Conservation (phyloP, 2,329 filamentous ascomycete species). For the Arachnomyces sp. region DNA sequence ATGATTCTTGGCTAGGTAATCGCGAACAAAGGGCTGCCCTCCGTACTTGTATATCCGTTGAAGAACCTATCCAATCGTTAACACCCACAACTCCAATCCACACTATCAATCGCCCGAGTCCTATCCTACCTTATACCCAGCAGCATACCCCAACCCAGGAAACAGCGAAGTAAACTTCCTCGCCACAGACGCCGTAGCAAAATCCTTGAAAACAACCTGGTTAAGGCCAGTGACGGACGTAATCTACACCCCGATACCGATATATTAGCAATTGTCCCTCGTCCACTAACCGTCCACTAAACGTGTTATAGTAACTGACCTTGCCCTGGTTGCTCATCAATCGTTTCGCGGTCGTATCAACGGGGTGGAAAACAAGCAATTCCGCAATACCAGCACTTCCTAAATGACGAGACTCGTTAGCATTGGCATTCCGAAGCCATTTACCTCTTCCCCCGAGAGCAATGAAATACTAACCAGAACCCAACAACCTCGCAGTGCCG, state of each 20-base stretch:
- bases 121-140: conserved; percentile 74
- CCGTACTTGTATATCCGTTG: conserved; percentile 99
- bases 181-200: conserved; percentile 59
- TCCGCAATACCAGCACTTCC: conserved; percentile 90
- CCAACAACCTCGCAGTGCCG: conserved; percentile 74
- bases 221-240: conserved; percentile 60
- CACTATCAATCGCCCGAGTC: neutral
- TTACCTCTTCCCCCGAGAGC: neutral
- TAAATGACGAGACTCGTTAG: conserved; percentile 31
- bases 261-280: conserved; percentile 5
- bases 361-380: conserved; percentile 85
- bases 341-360: conserved; percentile 97
- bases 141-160: conserved; percentile 92
- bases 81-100: neutral
- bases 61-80: conserved; percentile 49
- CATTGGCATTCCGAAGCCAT: conserved; percentile 5
- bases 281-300: conserved; percentile 1
- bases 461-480: conserved; percentile 61
- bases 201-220: conserved; percentile 87
- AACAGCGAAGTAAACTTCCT: conserved; percentile 92
- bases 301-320: conserved; percentile 45
- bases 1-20: conserved; percentile 75
- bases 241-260: conserved; percentile 40
- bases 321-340: conserved; percentile 96
- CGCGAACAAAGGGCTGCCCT: conserved; percentile 87